Percentiles rank a stretch among this genome's conserved stretches.
These are phyloP conservation scores for Apophysomyces sp. DNA, from an alignment of 371 early-diverging fungal species.

Conservation along the genomic window DNA sequence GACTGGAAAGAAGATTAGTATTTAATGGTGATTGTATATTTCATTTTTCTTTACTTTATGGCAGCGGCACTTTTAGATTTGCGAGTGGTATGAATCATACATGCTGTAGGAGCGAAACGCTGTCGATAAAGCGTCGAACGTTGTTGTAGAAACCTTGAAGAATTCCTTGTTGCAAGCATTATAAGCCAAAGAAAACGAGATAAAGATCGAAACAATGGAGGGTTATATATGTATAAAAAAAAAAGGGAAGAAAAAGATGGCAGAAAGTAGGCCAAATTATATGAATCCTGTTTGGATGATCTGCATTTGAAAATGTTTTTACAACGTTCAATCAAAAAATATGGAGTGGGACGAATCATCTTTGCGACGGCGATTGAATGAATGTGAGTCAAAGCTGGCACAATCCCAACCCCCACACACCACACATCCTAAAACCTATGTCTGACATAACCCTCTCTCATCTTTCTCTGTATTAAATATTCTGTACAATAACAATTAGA, in stretches of 20 bases:
- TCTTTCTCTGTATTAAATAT: background rate
- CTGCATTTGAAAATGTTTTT: constrained; percentile 8
- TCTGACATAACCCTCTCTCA: too few species aligned
- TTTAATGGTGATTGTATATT: background rate
- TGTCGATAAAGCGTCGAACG: constrained; percentile 4
- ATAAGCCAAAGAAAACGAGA: background rate
- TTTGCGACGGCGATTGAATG: constrained; percentile 3
- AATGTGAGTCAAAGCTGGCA: background rate
- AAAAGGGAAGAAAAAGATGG: background rate
- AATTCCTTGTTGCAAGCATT: constrained; percentile 11
- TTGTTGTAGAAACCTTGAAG: constrained; percentile 22
- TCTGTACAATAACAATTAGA: too few species aligned
- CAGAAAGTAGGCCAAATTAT: background rate
- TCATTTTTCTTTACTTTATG: background rate
- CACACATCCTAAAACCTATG: too few species aligned
- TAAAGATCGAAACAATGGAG: too few species aligned
- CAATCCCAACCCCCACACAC: too few species aligned
- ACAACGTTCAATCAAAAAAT: background rate
- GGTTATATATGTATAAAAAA: too few species aligned
- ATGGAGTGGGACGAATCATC: constrained; percentile 5
- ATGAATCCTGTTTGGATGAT: background rate
- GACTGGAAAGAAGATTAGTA: background rate
- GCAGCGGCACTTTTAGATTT: constrained; percentile 24
- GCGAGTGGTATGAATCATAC: constrained; percentile 25
- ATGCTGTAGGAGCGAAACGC: constrained; percentile 18